Percentiles rank a stretch among this genome's conserved stretches.
These are phyloP conservation scores for Pythium coloratum DNA, from an alignment of 352 stramenopile species.

Conservation along the genomic window DNA sequence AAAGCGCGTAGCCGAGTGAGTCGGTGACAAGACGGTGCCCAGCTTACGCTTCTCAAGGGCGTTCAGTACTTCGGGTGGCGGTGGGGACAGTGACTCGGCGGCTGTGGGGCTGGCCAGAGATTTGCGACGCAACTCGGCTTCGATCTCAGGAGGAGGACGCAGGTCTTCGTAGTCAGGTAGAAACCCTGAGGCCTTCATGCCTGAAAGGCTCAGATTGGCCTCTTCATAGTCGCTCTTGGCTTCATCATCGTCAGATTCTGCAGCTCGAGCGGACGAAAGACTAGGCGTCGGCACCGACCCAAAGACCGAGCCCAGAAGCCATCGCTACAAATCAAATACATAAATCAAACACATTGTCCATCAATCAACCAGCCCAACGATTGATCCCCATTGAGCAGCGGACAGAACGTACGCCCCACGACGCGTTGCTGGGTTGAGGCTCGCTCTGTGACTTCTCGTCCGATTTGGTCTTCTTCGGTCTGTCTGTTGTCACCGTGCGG, in stretches of 20 bases:
- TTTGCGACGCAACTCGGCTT: slow-evolving; percentile 24
- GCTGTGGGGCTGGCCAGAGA: slow-evolving; percentile 5
- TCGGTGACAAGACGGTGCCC: background rate
- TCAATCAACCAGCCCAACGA: background rate
- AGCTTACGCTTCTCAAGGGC: slow-evolving; percentile 22
- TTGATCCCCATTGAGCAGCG: background rate
- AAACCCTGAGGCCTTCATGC: background rate
- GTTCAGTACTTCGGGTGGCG: slow-evolving; percentile 27
- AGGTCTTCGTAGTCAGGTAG: slow-evolving; percentile 24
- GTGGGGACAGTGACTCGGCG: slow-evolving; percentile 8
- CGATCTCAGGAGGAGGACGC: slow-evolving; percentile 24
- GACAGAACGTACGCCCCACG: slow-evolving; percentile 15
- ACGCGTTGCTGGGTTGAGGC: slow-evolving; percentile 3
- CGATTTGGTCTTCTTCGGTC: background rate
- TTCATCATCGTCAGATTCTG: slow-evolving; percentile 13
- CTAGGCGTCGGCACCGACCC: background rate
- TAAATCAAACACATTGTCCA: background rate
- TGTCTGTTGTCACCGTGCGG: background rate
- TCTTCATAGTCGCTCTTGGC: slow-evolving; percentile 23
- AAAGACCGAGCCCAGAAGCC: slow-evolving; percentile 29
- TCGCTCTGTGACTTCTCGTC: slow-evolving; percentile 1
- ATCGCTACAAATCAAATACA: slow-evolving; percentile 15
- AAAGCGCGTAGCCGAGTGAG: slow-evolving; percentile 14
- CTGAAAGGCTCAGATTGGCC: background rate
- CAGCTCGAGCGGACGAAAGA: background rate